phyloP scores from a whole-genome alignment of 1,284 basidiomycete species.

The Meripilus lineatus region DNA sequence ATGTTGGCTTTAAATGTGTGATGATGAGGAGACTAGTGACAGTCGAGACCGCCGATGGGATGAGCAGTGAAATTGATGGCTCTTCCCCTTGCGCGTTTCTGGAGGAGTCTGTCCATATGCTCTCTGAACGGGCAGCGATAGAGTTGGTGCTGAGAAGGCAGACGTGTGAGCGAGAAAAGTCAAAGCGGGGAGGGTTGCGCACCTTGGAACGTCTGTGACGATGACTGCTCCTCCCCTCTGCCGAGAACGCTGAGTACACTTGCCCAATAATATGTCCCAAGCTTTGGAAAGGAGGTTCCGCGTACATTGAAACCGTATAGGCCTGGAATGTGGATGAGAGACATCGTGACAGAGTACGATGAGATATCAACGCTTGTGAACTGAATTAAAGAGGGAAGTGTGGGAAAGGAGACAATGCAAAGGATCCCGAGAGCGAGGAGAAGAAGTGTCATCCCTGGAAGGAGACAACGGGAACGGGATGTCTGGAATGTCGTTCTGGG shows the following conservation, averaged over 20 bases:
- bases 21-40: conserved; percentile 90
- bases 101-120: conserved; percentile 75
- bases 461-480: too few relatives aligned
- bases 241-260: conserved; percentile 82
- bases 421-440: conserved; percentile 32
- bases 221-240: conserved; percentile 89
- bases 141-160: conserved; percentile 74
- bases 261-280: conserved; percentile 95
- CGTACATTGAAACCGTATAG: conserved; percentile 93
- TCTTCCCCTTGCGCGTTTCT: conserved; percentile 60
- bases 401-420: conserved; percentile 76
- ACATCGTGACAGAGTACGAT: conserved; percentile 94
- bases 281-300: conserved; percentile 70
- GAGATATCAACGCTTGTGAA: conserved; percentile 80
- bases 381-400: conserved; percentile 68
- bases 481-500: too few relatives aligned
- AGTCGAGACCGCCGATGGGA: conserved; percentile 95
- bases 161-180: neutral
- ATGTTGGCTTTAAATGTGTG: conserved; percentile 75
- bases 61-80: conserved; percentile 94
- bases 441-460: neutral
- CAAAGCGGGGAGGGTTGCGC: conserved; percentile 5
- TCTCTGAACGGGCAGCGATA: conserved; percentile 78
- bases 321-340: conserved; percentile 44
- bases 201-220: conserved; percentile 94